Evolutionary conservation across 768 basidiomycete species (phyloP), one percentile per base, ranked within the genome.

Genomic region (Kwoniella botswanensis): DNA sequence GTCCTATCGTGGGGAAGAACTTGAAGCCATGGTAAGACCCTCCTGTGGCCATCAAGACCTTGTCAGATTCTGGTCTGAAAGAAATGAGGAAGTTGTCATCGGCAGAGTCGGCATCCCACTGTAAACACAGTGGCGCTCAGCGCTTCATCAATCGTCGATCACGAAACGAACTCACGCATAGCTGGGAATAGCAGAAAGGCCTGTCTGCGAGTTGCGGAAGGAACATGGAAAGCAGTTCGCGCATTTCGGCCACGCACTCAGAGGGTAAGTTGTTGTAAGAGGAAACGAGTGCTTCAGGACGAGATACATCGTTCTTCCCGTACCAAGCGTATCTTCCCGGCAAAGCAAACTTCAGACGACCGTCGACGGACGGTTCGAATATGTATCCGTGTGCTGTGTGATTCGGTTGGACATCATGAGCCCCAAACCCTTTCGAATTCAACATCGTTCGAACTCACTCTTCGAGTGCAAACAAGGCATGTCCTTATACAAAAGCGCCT

Each of bases 271-370:
- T 62, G 60, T 62, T 62, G 24, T 62, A 62, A 22, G 60, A 62
- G 18, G 60, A 62, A 43, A 62, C 60, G 13, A 26, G 42, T 4
- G 60, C 60, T 50, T 62, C 60, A 43, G 60, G 60, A 12, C 42
- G 60, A 43, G 60, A 62, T 12, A 46, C 60, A 35, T 50, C 42
- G 21, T 42, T 26, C 6, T 62, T 22, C 11, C 60, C 60, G 29
- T 62, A 62, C 60, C 60, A 62, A 9, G 60, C 60, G 60, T 62
- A 62, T 62, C 60, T 12, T 13, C 60, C 60, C 6, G 60, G 60
- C 46, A 62, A 62, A 26, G 60, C 60, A 13, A 62, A n/a, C 42
- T 62, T 62, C 18, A 62, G n/a, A 1, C 60, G 60, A 46, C 60
- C 60, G 21, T 62, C 60, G 13, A 62, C 42, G 13, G 60, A 62